phyloP scores from a whole-genome alignment of 148 eudicot species.

The Vaccinium myrtillus region DNA sequence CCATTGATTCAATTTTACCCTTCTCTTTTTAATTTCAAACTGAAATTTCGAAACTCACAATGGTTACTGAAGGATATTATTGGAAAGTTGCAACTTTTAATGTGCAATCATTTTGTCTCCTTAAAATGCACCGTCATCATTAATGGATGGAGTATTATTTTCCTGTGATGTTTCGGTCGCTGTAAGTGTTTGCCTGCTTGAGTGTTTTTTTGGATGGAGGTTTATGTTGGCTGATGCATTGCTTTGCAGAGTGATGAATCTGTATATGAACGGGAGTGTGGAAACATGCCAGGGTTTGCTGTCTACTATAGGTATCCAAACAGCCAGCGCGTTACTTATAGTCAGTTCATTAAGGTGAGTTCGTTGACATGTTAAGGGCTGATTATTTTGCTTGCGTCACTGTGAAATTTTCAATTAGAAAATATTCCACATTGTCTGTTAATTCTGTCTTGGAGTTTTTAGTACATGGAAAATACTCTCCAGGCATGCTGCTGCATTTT shows the following conservation, averaged over 20 bases:
- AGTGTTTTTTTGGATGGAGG: background rate
- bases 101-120: background rate
- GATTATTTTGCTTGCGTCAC: background rate
- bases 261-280: conserved; percentile 92
- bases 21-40: background rate
- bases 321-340: conserved; percentile 89
- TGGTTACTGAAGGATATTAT: background rate
- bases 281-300: conserved; percentile 99
- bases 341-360: conserved; percentile 91
- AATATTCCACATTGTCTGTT: background rate
- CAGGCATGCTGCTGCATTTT: no score
- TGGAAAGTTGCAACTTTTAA: background rate
- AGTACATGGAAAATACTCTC: background rate
- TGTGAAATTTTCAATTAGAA: background rate
- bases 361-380: conserved; percentile 3
- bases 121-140: background rate
- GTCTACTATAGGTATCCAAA: conserved; percentile 92
- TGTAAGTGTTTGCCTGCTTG: background rate
- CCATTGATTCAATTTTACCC: background rate
- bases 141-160: background rate
- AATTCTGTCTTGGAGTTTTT: background rate
- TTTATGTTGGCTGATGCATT: conserved; percentile 3
- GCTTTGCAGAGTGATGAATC: conserved; percentile 83
- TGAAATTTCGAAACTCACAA: background rate
- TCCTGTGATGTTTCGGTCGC: background rate